These are phyloP conservation scores for Phytophthora aleatoria DNA, from an alignment of 352 stramenopile species.

Conservation along the genomic window DNA sequence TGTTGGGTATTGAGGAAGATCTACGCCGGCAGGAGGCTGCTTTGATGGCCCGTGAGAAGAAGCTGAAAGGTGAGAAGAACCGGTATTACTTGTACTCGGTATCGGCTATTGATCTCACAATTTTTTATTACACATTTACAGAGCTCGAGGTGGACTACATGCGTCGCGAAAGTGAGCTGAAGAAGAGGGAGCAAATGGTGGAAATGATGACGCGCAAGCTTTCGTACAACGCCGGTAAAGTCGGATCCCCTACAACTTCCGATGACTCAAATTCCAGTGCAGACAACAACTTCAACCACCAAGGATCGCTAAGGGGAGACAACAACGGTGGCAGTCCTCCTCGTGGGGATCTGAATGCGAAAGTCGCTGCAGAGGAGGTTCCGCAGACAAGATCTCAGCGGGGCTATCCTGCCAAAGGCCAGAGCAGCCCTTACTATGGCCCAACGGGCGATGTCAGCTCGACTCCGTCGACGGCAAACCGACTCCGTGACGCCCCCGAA, in stretches of 20 bases:
- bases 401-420: constrained; percentile 45
- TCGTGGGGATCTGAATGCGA: constrained; percentile 40
- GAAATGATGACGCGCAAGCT: constrained; percentile 84
- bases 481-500: constrained; percentile 48
- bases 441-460: constrained; percentile 35
- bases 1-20: constrained; percentile 85
- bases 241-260: constrained; percentile 71
- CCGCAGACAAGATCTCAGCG: constrained; percentile 39
- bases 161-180: constrained; percentile 79
- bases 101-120: background rate
- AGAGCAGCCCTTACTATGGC: constrained; percentile 47
- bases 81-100: background rate
- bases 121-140: constrained; percentile 25
- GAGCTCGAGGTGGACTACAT: constrained; percentile 82
- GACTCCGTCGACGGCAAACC: constrained; percentile 33
- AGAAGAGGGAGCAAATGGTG: constrained; percentile 87
- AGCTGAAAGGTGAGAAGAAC: constrained; percentile 66
- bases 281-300: constrained; percentile 74
- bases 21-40: constrained; percentile 83
- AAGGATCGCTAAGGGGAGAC: constrained; percentile 30
- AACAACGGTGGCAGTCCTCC: constrained; percentile 59
- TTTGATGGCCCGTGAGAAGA: constrained; percentile 85
- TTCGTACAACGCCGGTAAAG: constrained; percentile 64
- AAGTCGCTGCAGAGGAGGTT: constrained; percentile 38
- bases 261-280: constrained; percentile 79